Evolutionary conservation across 2,329 filamentous ascomycete species (phyloP).

Genomic region (Aspergillus tamarii): DNA sequence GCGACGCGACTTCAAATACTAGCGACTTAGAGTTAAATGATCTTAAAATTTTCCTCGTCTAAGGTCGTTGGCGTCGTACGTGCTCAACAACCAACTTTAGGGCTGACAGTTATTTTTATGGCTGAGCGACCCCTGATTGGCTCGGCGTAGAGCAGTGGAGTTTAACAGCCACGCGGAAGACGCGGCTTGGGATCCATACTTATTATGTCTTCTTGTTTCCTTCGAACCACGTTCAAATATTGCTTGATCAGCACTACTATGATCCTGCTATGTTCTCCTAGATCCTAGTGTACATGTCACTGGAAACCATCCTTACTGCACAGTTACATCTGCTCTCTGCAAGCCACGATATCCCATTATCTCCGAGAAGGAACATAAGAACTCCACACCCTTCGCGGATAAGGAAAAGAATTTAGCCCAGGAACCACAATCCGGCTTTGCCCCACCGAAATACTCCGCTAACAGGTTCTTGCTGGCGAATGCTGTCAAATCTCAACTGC

Average conservation of each 20-base stretch:
- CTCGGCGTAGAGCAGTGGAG: not conserved
- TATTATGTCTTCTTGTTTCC: not conserved
- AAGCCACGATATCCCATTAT: not conserved
- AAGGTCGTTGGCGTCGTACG: not conserved
- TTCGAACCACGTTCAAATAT: not conserved
- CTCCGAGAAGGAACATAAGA: not conserved
- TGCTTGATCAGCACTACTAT: not conserved
- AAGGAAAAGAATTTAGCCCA: conserved; percentile 2
- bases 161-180: not conserved
- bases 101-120: conserved; percentile 1
- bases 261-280: not conserved
- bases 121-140: not conserved
- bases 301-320: not conserved
- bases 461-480: not conserved
- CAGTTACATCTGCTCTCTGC: not conserved
- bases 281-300: not conserved
- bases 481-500: not conserved
- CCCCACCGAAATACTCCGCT: not conserved
- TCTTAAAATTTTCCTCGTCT: not conserved
- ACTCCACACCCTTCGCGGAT: not conserved
- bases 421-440: not conserved
- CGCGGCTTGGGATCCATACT: not conserved
- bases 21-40: not conserved
- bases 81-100: not conserved
- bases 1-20: not conserved